Base-by-base conservation (phyloP, 108 stramenopile genomes). In the Nitzschia inconspicua region DNA sequence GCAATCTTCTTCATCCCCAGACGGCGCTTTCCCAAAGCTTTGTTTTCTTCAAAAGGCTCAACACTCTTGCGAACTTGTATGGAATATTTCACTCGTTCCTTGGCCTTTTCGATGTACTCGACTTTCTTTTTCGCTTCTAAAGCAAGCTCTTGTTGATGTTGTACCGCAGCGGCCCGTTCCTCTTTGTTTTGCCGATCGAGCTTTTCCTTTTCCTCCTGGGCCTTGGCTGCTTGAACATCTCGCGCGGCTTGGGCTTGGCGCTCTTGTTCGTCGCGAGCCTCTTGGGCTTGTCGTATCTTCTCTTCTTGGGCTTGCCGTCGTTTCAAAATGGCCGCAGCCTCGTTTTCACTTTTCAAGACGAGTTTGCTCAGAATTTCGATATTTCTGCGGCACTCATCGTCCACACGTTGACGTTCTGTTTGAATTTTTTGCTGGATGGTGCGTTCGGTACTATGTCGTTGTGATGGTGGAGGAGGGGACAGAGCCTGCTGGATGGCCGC, bases 1-100 rank as follows among this genome's bases (percentile, higher is more conserved):
- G 80, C 84, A 36, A 83, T 68, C 70, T 94, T 94, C 57, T 94
- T 94, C 67, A 94, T 84, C 44, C 75, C 55, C 35, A 94, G 53
- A 47, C 92, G 57, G 16, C 88, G 68, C 55, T 72, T 75, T 13
- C 69, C 42, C 2, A 88, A 78, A 9, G 58, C 43, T 55, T 71
- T 76, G 57, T 60, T 64, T 14, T 58, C 77, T 34, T 94, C 88
- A 57, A 90, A 94, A 19, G 81, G 65, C 39, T 57, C 57, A 10
- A 90, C 63, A 5, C 65, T 57, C 10, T 60, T 63, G n/a, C 88
- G 69, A 1, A 90, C 39, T 16, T 64, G 48, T 0, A 74, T 75
- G 29, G 89, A 53, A 30, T 80, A 73, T 4, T 56, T 28, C 0
- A 89, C 73, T 4, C 89, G 69, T n/a, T 73, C 68, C 34, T 74